Evolutionary conservation across 345 rosid species (phyloP), one percentile per base, ranked within the genome.

Genomic region (Murraya paniculata): DNA sequence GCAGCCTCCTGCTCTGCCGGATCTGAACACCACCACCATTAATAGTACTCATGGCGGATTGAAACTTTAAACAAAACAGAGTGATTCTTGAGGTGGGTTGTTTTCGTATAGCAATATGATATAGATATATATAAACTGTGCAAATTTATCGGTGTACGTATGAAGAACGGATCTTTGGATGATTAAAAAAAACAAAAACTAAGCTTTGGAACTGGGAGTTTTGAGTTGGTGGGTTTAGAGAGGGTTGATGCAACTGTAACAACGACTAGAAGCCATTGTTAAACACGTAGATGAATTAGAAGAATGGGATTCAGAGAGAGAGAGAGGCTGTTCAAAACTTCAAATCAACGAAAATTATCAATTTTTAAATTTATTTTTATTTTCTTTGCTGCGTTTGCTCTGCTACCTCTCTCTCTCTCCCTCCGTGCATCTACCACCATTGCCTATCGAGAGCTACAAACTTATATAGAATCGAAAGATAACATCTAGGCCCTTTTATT

Each of bases 21-120:
- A 91, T 91, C 93, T 85, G 91, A 72, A 90, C 91, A 38, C 90
- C 90, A 55, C 86, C 89, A 9, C 81, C 84, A 79, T 79, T 80
- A 56, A 77, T 66, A 25, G 86, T 73, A 74, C 80, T 85, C 92
- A 91, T 89, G 81, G 67, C 74, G 77, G 11, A 50, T 1, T 3
- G 24, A 31, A 56, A 56, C 38, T 65, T 33, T 8, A 65, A 22
- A 53, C 27, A 53, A 59, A 31, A 3, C 35, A 71, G 65, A 53
- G 33, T 19, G 79, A 75, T 69, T 58, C 64, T n/a, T 64, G 48
- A 45, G 72, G 8, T 75, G 82, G 31, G 72, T 5, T 38, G 66
- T 72, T 72, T 71, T 24, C 14, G 25, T 22, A 35, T 6, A 27
- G 33, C 50, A 21, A 30, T 1, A 2, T 27, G 39, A 71, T 48